phyloP scores from a whole-genome alignment of 1,284 basidiomycete genomes.

The Leccinum colubrinum region DNA sequence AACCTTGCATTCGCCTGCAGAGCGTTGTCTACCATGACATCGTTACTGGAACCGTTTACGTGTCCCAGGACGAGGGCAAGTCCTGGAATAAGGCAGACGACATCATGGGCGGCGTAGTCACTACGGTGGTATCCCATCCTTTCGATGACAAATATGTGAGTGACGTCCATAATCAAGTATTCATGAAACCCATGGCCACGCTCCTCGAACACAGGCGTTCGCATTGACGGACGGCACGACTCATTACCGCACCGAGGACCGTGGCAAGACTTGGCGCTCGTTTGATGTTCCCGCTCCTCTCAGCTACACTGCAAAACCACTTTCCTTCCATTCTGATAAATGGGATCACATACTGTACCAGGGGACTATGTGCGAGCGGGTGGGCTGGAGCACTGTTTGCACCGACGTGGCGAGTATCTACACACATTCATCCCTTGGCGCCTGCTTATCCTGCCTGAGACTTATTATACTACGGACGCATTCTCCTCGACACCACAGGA shows the following conservation, averaged over 20 bases:
- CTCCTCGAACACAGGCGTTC: constrained; percentile 63
- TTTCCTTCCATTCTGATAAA: constrained; percentile 86
- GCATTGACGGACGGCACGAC: constrained; percentile 67
- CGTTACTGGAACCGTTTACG: constrained; percentile 63
- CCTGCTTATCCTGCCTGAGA: constrained; percentile 35
- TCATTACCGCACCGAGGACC: constrained; percentile 86
- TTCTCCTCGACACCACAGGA: constrained; percentile 61
- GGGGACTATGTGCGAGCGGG: constrained; percentile 62
- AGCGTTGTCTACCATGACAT: constrained; percentile 84
- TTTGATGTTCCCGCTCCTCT: constrained; percentile 71
- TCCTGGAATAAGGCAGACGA: constrained; percentile 65
- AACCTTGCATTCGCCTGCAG: constrained; percentile 37
- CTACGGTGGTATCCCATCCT: constrained; percentile 86
- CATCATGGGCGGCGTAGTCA: constrained; percentile 62
- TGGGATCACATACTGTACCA: constrained; percentile 84
- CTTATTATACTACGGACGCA: constrained; percentile 83
- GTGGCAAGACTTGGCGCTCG: constrained; percentile 80
- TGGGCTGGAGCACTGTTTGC: constrained; percentile 66
- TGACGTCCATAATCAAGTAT: constrained; percentile 13
- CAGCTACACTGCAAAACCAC: constrained; percentile 58
- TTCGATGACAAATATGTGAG: constrained; percentile 75
- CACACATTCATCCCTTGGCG: constrained; percentile 10
- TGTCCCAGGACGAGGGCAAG: constrained; percentile 91
- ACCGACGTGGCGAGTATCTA: constrained; percentile 65
- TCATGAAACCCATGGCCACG: neutral